Percentiles rank a stretch among this genome's conserved stretches.
Conservation (phyloP, 2,329 filamentous ascomycete genomes). For the Fusarium cyanostomum region DNA sequence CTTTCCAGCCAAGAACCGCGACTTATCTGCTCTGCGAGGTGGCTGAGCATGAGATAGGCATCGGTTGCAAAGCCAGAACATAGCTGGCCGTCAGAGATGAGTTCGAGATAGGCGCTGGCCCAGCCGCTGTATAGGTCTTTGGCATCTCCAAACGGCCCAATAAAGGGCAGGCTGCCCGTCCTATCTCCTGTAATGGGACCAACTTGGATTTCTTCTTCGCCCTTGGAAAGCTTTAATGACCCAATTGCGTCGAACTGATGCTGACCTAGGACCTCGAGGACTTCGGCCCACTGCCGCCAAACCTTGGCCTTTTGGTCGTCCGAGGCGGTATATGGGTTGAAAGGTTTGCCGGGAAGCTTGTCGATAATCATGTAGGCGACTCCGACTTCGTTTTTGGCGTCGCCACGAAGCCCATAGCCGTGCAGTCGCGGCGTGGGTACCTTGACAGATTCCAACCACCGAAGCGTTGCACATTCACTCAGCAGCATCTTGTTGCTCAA, state of each 20-base stretch:
- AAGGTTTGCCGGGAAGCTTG: slow-evolving; percentile 36
- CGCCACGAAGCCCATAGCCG: slow-evolving; percentile 33
- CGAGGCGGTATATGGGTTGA: slow-evolving; percentile 26
- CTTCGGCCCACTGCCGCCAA: no score
- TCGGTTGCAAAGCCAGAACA: slow-evolving; percentile 35
- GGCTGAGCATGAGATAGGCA: slow-evolving; percentile 50
- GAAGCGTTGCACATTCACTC: slow-evolving; percentile 23
- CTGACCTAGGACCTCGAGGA: no score
- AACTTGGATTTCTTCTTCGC: slow-evolving; percentile 6
- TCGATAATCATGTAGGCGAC: slow-evolving; percentile 43
- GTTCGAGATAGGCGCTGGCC: slow-evolving; percentile 29
- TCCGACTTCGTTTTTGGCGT: slow-evolving; percentile 36
- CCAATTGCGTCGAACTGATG: slow-evolving; percentile 10
- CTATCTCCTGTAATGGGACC: slow-evolving; percentile 16
- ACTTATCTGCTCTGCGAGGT: slow-evolving; percentile 42
- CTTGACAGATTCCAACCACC: slow-evolving; percentile 40
- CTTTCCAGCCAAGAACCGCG: slow-evolving; percentile 5
- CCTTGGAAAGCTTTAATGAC: slow-evolving; percentile 6
- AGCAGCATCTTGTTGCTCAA: slow-evolving; percentile 11
- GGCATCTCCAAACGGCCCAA: slow-evolving; percentile 19
- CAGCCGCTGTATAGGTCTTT: slow-evolving; percentile 31
- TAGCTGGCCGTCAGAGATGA: slow-evolving; percentile 44
- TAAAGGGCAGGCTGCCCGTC: slow-evolving; percentile 16
- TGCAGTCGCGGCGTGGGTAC: slow-evolving; percentile 37
- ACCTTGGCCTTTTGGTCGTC: slow-evolving; percentile 33